Base-by-base conservation (phyloP, 352 stramenopile genomes). In the Globisporangium ultimum region DNA sequence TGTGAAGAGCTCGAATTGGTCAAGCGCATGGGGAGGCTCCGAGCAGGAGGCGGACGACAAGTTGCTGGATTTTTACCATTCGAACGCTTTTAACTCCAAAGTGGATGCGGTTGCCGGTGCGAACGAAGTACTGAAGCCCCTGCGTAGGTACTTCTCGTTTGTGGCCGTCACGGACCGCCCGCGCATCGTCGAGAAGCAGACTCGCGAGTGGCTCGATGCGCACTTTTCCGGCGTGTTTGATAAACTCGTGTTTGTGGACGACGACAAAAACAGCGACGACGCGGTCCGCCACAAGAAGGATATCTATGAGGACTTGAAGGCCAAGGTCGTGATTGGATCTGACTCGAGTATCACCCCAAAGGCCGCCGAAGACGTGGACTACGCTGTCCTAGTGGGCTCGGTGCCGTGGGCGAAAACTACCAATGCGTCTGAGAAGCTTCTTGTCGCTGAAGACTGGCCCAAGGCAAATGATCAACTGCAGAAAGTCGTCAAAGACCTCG, bases 161-260 rank as follows among this genome's bases (percentile, higher is more conserved):
- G 50, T 88, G 21, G 83, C 70, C 7, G 58, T 92, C 54, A 84
- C 80, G 17, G 66, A 86, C 45, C 77, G 80, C 2, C 83, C 83
- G 22, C 83, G 78, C 3, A 40, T 53, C 14, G 72, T 83, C 24
- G 83, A 92, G 65, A 87, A 78, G 52, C 66, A 70, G n/a, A 90
- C 83, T 22, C 76, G 80, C 46, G 80, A 88, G 68, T 92, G 83
- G 83, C 61, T 92, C 17, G 83, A 92, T 51, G 57, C 63, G 36
- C 55, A 88, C 55, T 90, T 84, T 43, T 13, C 56, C 5, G 80
- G 77, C 7, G 71, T 92, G 12, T 92, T 92, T 24, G 80, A 90
- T 64, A 90, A 85, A 55, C 71, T 92, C 20, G 61, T 89, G 45
- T 87, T 92, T 58, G 62, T 88, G 38, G 80, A 88, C 51, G 75